These are phyloP conservation scores for Rosa hybrid DNA, from an alignment of 331 rosid species.

Conservation along the genomic window DNA sequence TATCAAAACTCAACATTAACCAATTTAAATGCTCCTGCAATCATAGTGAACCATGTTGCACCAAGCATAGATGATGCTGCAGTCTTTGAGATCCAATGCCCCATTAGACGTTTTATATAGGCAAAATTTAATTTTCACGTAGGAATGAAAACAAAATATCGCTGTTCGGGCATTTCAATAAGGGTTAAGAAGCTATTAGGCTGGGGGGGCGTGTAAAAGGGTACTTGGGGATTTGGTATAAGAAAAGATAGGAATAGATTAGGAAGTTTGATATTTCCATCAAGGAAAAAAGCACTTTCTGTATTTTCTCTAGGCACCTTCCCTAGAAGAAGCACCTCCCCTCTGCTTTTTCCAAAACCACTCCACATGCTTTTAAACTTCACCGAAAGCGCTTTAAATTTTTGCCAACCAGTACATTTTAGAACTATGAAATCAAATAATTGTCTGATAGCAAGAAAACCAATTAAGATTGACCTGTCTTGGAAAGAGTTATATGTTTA, in stretches of 20 bases:
- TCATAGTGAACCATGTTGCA: neutral
- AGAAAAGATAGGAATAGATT: neutral
- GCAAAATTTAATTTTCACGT: neutral
- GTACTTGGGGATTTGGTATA: neutral
- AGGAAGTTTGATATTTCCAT: neutral
- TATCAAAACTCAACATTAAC: conserved; percentile 3
- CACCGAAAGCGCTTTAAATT: neutral
- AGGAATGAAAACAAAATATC: neutral
- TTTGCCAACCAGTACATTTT: neutral
- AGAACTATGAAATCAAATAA: neutral
- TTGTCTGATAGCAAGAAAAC: neutral
- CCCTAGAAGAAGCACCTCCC: neutral
- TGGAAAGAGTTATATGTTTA: neutral
- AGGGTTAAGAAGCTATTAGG: neutral
- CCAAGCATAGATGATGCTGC: neutral
- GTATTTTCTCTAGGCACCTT: neutral
- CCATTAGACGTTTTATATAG: neutral
- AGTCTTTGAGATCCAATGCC: neutral
- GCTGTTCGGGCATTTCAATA: neutral
- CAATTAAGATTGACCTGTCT: neutral
- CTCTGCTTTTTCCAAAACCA: neutral
- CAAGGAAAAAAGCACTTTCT: neutral
- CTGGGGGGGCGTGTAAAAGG: neutral
- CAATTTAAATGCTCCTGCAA: conserved; percentile 26
- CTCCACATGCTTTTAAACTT: neutral